Evolutionary conservation across 257 asterid genomes (phyloP).

Genomic region (Thymus mandschuricus): DNA sequence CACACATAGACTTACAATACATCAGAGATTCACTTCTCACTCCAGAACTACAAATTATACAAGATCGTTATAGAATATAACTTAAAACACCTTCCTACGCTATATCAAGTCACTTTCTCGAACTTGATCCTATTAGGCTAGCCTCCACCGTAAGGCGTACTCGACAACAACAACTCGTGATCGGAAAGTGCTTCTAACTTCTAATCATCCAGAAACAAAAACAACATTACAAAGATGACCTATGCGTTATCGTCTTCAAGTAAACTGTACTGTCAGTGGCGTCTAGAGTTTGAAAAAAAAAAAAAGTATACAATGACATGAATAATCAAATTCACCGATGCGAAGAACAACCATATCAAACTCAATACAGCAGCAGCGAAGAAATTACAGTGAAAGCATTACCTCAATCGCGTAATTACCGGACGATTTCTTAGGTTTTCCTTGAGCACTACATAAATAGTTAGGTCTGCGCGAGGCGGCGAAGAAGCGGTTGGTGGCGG

Average conservation of each 20-base stretch:
- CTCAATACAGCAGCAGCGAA: not conserved
- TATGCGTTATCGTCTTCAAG: not conserved
- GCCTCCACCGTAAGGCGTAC: not conserved
- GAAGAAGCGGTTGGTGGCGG: constrained; percentile 35
- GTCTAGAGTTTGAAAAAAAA: no score
- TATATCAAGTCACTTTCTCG: not conserved
- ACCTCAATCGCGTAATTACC: constrained; percentile 38
- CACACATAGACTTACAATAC: not conserved
- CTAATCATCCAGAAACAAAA: not conserved
- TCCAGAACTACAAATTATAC: no score
- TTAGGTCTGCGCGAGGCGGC: constrained; percentile 24
- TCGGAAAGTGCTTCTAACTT: no score
- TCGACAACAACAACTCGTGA: not conserved
- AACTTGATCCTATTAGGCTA: not conserved
- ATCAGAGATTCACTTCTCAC: no score
- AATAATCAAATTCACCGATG: not conserved
- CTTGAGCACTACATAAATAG: constrained; percentile 27
- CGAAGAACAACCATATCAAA: not conserved
- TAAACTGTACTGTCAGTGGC: not conserved
- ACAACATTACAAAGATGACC: not conserved
- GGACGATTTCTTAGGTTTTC: constrained; percentile 15
- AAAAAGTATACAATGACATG: not conserved
- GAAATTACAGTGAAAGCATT: not conserved
- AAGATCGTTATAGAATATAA: not conserved
- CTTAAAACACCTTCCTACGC: not conserved